These are phyloP conservation scores for Ammopiptanthus mongolicus DNA, from an alignment of 306 rosid genomes.

Conservation along the genomic window DNA sequence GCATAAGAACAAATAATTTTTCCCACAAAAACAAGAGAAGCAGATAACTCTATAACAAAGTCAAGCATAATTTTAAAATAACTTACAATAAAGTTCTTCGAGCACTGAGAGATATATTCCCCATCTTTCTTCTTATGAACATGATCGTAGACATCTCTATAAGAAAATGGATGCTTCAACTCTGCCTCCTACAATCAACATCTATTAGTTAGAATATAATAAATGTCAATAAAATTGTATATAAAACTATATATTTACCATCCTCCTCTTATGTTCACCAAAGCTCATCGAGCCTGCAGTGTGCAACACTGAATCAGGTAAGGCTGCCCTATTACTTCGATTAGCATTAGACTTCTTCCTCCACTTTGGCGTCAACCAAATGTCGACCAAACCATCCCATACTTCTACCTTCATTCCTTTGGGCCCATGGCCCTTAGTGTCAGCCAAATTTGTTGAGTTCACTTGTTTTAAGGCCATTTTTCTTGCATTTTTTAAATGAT, in stretches of 20 bases:
- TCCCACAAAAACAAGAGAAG: no score
- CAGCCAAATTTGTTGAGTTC: background rate
- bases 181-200: background rate
- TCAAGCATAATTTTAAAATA: no score
- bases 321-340: background rate
- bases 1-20: no score
- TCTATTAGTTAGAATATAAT: background rate
- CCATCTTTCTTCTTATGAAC: no score
- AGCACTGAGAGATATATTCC: no score
- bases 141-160: no score
- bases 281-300: background rate
- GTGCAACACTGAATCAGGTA: background rate
- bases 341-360: background rate
- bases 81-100: no score
- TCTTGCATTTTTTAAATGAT: background rate
- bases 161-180: background rate
- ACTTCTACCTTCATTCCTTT: background rate
- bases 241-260: background rate
- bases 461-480: background rate
- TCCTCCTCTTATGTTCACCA: background rate
- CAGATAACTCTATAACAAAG: no score
- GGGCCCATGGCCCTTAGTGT: background rate
- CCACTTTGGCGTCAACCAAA: background rate
- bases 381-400: conserved; percentile 3
- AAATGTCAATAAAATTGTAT: background rate